Conservation (phyloP, 148 eudicot species). For the Rhododendron vialii region DNA sequence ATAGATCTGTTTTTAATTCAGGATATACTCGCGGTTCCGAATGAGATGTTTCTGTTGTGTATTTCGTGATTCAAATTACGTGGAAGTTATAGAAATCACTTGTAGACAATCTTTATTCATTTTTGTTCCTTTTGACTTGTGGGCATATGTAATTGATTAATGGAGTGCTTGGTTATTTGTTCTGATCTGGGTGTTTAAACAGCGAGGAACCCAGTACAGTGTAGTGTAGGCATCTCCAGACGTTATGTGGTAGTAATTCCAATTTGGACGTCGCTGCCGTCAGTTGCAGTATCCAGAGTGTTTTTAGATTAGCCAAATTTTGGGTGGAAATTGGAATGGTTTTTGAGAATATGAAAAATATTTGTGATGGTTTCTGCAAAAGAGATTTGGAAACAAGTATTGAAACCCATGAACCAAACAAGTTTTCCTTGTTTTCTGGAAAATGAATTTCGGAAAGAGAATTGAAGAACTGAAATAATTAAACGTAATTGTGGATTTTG, state of each 20-base stretch:
- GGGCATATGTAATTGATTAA: background rate
- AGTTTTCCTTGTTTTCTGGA: background rate
- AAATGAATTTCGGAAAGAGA: background rate
- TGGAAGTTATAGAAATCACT: background rate
- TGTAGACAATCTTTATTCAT: background rate
- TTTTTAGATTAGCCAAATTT: background rate
- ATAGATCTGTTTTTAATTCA: slow-evolving; percentile 7
- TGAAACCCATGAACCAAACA: background rate
- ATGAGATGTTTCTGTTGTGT: background rate
- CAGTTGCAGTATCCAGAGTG: background rate
- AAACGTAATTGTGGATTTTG: background rate
- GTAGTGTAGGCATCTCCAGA: background rate
- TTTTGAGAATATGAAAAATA: background rate
- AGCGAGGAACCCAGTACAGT: background rate
- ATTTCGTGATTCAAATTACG: background rate
- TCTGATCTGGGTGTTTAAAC: background rate
- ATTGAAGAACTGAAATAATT: background rate
- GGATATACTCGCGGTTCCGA: background rate
- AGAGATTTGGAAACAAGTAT: background rate
- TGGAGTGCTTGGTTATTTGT: background rate
- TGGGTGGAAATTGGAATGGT: background rate
- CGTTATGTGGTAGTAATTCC: background rate
- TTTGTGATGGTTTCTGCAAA: background rate
- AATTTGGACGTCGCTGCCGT: background rate
- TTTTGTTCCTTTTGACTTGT: background rate